A percentile compares a stretch with the other conserved stretches of the same genome.
Conservation (phyloP, 2,329 filamentous ascomycete species). For the Aschersonia sp. region DNA sequence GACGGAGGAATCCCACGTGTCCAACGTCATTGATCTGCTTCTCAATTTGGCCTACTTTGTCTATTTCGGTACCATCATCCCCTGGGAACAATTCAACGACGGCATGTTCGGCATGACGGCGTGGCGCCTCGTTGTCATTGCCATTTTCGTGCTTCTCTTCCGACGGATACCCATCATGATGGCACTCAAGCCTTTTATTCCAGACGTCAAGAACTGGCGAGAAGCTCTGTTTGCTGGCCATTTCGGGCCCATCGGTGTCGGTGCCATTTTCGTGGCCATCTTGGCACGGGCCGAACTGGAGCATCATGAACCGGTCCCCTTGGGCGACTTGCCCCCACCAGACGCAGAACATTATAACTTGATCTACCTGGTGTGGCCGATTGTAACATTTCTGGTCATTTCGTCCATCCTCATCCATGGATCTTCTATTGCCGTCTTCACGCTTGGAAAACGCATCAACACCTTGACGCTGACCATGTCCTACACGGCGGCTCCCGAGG, state of each 20-base stretch:
- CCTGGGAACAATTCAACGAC: conserved; percentile 84
- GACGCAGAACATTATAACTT: conserved; percentile 48
- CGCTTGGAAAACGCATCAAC: conserved; percentile 94
- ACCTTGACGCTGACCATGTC: conserved; percentile 91
- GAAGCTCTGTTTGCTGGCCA: conserved; percentile 94
- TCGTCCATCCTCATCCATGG: conserved; percentile 91
- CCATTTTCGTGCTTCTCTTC: conserved; percentile 89
- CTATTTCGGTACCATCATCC: conserved; percentile 92
- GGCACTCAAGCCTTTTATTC: conserved; percentile 77
- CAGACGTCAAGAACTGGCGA: conserved; percentile 95
- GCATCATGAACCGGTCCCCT: conserved; percentile 58
- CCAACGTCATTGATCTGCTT: conserved; percentile 95
- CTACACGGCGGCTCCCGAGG: conserved; percentile 80
- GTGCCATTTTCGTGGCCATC: conserved; percentile 90
- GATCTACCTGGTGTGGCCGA: conserved; percentile 85
- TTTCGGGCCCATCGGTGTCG: conserved; percentile 94
- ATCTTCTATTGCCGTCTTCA: conserved; percentile 96
- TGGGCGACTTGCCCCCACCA: conserved; percentile 43
- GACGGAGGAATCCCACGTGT: conserved; percentile 96
- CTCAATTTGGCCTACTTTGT: conserved; percentile 98
- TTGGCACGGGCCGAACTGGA: conserved; percentile 87
- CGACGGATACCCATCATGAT: conserved; percentile 93
- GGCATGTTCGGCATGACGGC: conserved; percentile 59
- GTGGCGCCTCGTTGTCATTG: conserved; percentile 87
- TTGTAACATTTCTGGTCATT: conserved; percentile 87